Conservation (phyloP, 139 green algal species). For the Deuterostichococcus epilithicus region DNA sequence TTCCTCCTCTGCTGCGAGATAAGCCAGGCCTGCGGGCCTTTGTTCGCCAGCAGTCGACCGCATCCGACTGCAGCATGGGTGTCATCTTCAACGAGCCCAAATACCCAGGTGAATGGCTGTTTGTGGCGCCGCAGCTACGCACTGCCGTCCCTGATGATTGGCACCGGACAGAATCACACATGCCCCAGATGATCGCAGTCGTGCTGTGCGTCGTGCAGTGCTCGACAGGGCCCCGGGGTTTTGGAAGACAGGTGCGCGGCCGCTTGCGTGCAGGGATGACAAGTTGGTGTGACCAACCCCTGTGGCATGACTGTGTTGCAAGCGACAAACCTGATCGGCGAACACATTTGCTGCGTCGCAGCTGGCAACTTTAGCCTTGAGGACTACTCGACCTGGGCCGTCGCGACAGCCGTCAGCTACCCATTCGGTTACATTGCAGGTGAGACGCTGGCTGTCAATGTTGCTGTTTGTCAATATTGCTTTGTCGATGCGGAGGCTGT, state of each 20-base stretch:
- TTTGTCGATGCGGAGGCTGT: too few relatives aligned
- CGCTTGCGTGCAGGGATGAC: too few relatives aligned
- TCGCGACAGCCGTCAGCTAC: constrained; percentile 1
- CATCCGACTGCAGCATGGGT: too few relatives aligned
- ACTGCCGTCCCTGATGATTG: too few relatives aligned
- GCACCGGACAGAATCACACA: too few relatives aligned
- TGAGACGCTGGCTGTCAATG: neutral
- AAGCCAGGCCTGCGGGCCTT: too few relatives aligned
- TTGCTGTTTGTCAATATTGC: neutral
- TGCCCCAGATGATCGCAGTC: too few relatives aligned
- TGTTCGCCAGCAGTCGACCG: too few relatives aligned
- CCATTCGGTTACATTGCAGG: constrained; percentile 22
- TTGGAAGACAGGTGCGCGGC: constrained; percentile 27
- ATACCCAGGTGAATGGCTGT: constrained; percentile 2
- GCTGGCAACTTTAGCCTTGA: constrained; percentile 21
- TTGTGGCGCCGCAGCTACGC: neutral
- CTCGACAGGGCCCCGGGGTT: constrained; percentile 27
- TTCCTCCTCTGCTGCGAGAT: too few relatives aligned
- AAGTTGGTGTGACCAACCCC: neutral
- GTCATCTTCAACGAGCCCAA: constrained; percentile 20
- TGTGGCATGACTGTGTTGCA: too few relatives aligned
- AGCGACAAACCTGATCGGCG: too few relatives aligned
- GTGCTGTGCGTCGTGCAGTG: too few relatives aligned
- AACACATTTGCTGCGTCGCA: neutral
- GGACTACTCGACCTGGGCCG: constrained; percentile 10